Conservation (phyloP, 140 eudicot genomes). For the Bidens hawaiensis region DNA sequence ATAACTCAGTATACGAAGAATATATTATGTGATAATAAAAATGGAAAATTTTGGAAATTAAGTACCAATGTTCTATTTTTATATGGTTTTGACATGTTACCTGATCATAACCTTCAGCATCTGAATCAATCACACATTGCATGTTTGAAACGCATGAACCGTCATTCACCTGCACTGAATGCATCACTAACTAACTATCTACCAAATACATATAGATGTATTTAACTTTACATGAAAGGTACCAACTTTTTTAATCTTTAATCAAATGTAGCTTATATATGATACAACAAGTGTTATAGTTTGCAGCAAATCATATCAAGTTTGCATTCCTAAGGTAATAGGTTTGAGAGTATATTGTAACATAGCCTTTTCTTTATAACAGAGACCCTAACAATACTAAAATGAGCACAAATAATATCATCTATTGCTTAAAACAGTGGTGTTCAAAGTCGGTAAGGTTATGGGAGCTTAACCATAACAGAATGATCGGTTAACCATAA, state of each 20-base stretch:
- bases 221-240: background rate
- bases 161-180: slow-evolving; percentile 71
- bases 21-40: background rate
- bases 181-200: slow-evolving; percentile 17
- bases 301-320: background rate
- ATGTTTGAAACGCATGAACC: slow-evolving; percentile 93
- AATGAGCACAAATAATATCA: background rate
- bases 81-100: slow-evolving; percentile 28
- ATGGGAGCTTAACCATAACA: too few relatives aligned
- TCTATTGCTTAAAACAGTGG: background rate
- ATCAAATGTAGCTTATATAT: background rate
- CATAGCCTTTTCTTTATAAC: background rate
- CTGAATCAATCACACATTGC: slow-evolving; percentile 90
- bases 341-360: background rate
- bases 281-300: background rate
- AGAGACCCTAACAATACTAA: background rate
- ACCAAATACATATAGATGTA: slow-evolving; percentile 6
- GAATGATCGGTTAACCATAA: too few relatives aligned
- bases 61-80: background rate
- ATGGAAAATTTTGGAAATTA: background rate
- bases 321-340: background rate
- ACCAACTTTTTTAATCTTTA: background rate
- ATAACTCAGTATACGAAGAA: slow-evolving; percentile 12
- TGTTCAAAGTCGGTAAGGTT: too few relatives aligned
- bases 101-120: slow-evolving; percentile 96